These are phyloP conservation scores for Cercophora sp. DNA, from an alignment of 495 filamentous ascomycete genomes.

Conservation along the genomic window DNA sequence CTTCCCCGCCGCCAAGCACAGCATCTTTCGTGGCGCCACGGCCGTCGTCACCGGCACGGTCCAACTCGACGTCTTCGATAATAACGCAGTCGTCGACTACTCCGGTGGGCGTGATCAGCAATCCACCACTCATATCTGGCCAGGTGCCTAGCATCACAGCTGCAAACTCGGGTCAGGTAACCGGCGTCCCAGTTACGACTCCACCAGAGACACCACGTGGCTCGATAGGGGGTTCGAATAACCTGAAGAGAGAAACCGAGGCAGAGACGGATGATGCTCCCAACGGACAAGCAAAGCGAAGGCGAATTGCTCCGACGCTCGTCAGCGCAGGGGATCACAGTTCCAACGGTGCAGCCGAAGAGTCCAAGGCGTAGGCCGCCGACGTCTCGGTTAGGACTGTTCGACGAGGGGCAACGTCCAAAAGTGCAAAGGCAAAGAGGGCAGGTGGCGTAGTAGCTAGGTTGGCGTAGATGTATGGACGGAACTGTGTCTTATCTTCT, in stretches of 20 bases:
- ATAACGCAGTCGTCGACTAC: conserved; percentile 52
- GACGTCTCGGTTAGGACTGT: neutral
- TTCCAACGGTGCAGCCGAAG: conserved; percentile 9
- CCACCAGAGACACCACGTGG: conserved; percentile 75
- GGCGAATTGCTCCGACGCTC: conserved; percentile 73
- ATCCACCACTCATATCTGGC: conserved; percentile 72
- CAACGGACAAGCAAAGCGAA: conserved; percentile 57
- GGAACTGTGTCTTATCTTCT: no score
- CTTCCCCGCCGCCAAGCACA: conserved; percentile 49
- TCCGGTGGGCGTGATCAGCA: conserved; percentile 51
- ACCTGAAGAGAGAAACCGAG: conserved; percentile 60
- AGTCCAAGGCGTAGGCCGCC: conserved; percentile 16
- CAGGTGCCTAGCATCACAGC: conserved; percentile 71
- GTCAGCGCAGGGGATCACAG: conserved; percentile 31
- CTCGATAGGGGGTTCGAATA: conserved; percentile 38
- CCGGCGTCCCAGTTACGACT: conserved; percentile 59
- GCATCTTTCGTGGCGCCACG: conserved; percentile 47
- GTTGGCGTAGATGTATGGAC: no score
- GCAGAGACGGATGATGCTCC: conserved; percentile 41
- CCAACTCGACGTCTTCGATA: conserved; percentile 83
- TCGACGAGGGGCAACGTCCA: neutral
- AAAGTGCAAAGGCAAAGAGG: no score
- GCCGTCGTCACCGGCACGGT: conserved; percentile 72
- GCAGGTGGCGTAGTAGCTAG: no score
- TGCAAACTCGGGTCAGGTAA: conserved; percentile 56